Evolutionary conservation across 805 yeast genomes (phyloP).

Genomic region (Yarrowia yakushimensis): DNA sequence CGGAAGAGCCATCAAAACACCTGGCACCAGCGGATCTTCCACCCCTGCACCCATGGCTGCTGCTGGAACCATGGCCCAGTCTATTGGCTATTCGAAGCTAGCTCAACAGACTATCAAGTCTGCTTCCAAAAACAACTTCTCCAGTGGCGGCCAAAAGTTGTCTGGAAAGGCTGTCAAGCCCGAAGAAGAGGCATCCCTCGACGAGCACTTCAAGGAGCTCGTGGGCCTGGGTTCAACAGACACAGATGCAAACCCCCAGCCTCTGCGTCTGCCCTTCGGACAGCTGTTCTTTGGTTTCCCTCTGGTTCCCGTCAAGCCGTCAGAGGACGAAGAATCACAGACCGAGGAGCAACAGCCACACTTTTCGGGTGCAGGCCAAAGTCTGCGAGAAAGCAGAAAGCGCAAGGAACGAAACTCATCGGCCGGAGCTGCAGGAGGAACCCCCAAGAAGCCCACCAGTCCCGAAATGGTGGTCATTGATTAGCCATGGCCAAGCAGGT

Average conservation of each 20-base stretch:
- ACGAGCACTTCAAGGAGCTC: conserved; percentile 18
- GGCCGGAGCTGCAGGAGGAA: conserved; percentile 40
- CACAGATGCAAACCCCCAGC: conserved; percentile 48
- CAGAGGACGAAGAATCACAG: conserved; percentile 40
- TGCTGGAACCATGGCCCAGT: conserved; percentile 57
- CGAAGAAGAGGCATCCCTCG: conserved; percentile 19
- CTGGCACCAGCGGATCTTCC: conserved; percentile 25
- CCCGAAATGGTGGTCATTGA: conserved; percentile 84
- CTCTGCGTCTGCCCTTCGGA: conserved; percentile 72
- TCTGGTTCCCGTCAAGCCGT: conserved; percentile 45
- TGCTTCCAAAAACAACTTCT: conserved; percentile 37
- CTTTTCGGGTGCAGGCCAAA: conserved; percentile 70
- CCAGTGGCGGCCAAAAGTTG: conserved; percentile 66
- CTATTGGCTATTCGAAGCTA: conserved; percentile 61
- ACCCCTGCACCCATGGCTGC: conserved; percentile 30
- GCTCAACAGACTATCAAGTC: conserved; percentile 25
- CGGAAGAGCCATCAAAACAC: conserved; percentile 18
- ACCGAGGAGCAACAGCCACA: conserved; percentile 35
- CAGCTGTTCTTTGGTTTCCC: conserved; percentile 95
- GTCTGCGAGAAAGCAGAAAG: conserved; percentile 66
- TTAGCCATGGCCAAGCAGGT: conserved; percentile 33
- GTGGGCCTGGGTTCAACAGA: conserved; percentile 18
- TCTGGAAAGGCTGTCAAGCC: conserved; percentile 43
- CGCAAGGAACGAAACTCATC: conserved; percentile 51
- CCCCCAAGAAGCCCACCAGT: conserved; percentile 54